phyloP scores from a whole-genome alignment of 2,329 filamentous ascomycete genomes.

The Tolypocladium capitatum region DNA sequence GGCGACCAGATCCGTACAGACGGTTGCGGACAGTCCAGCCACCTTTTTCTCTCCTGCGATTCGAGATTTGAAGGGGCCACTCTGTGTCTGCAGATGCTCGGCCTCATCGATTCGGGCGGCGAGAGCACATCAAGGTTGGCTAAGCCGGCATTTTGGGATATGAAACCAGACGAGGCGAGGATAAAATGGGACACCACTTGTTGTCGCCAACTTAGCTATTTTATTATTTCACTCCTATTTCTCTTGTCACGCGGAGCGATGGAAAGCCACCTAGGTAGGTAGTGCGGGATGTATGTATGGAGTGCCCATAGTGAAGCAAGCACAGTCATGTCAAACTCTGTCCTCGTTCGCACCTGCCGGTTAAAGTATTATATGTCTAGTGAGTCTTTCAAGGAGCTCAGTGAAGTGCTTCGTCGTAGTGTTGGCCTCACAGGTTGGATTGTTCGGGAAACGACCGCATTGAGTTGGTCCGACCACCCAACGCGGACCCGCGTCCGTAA shows the following conservation, averaged over 20 bases:
- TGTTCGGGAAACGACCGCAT: too few relatives aligned
- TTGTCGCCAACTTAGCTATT: slow-evolving; percentile 7
- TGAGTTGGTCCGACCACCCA: too few relatives aligned
- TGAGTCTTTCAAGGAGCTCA: not conserved
- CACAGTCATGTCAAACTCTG: slow-evolving; percentile 8
- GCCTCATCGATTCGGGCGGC: not conserved
- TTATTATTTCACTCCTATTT: slow-evolving; percentile 15
- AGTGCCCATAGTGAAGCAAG: slow-evolving; percentile 16
- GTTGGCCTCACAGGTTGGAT: too few relatives aligned
- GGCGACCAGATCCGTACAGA: not conserved
- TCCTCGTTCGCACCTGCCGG: not conserved
- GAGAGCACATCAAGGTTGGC: not conserved
- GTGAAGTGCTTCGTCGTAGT: not conserved
- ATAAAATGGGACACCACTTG: not conserved
- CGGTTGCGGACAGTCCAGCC: not conserved
- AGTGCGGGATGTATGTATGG: slow-evolving; percentile 16
- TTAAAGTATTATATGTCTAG: not conserved
- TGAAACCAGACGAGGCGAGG: not conserved
- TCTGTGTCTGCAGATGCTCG: not conserved
- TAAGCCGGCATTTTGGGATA: slow-evolving; percentile 2
- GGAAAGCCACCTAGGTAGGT: slow-evolving; percentile 3
- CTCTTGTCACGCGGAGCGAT: slow-evolving; percentile 7
- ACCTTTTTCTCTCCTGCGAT: not conserved
- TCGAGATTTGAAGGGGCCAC: not conserved
- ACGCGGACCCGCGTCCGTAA: too few relatives aligned